phyloP scores from a whole-genome alignment of 371 early-diverging fungal genomes.

The Lichtheimia ramosa region DNA sequence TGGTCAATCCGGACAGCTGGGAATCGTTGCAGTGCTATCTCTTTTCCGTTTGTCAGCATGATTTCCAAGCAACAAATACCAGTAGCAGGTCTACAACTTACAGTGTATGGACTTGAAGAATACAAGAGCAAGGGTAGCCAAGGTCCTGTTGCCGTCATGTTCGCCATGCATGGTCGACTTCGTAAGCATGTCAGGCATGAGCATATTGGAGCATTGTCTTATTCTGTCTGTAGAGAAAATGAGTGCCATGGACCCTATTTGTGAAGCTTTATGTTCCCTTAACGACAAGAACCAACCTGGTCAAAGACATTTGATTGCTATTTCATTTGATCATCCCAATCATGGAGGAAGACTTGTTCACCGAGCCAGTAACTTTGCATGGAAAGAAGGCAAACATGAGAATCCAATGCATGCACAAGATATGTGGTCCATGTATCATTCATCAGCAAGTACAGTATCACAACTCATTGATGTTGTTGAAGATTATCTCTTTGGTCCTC shows the following conservation, averaged over 20 bases:
- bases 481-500: constrained; percentile 35
- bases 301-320: constrained; percentile 31
- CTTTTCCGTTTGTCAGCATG: constrained; percentile 6
- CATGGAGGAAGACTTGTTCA: constrained; percentile 51
- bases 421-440: constrained; percentile 51
- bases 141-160: constrained; percentile 36
- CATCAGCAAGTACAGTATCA: constrained; percentile 42
- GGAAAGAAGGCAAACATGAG: constrained; percentile 29
- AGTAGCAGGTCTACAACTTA: constrained; percentile 27
- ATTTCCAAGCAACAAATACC: constrained; percentile 11
- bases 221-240: constrained; percentile 20
- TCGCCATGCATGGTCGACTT: constrained; percentile 46
- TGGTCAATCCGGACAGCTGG: too few relatives aligned
- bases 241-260: constrained; percentile 27
- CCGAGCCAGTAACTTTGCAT: constrained; percentile 32
- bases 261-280: constrained; percentile 23
- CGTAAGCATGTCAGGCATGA: constrained; percentile 21
- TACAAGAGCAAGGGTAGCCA: constrained; percentile 15
- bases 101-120: constrained; percentile 43
- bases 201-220: not conserved
- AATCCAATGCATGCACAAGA: constrained; percentile 54
- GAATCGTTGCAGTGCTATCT: too few relatives aligned
- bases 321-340: constrained; percentile 58
- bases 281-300: constrained; percentile 10
- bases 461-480: constrained; percentile 55